These are phyloP conservation scores for Pholiota microspora DNA, from an alignment of 768 basidiomycete genomes.

Conservation along the genomic window DNA sequence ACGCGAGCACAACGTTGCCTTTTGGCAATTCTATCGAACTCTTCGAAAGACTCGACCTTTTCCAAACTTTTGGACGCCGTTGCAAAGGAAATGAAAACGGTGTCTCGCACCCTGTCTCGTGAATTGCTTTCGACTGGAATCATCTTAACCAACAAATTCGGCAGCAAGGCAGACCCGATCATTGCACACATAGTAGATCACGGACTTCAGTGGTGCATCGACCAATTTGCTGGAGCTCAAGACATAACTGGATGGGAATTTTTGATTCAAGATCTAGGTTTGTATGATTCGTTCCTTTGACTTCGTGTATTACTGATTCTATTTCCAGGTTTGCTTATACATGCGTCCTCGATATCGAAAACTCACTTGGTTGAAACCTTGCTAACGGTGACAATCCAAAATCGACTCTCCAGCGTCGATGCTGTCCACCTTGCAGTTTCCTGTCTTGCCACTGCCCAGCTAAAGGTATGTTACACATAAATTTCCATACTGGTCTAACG, in stretches of 20 bases:
- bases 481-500: background rate
- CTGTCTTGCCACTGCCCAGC: constrained; percentile 36
- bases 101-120: constrained; percentile 5
- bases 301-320: background rate
- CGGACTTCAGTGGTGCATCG: constrained; percentile 53
- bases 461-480: constrained; percentile 55
- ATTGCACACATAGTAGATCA: constrained; percentile 37
- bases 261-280: constrained; percentile 37
- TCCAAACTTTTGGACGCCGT: constrained; percentile 11
- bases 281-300: constrained; percentile 17
- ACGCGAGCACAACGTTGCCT: constrained; percentile 12
- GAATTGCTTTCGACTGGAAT: constrained; percentile 13
- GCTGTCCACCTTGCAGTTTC: constrained; percentile 43
- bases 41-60: background rate
- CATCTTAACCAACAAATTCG: constrained; percentile 6
- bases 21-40: constrained; percentile 8
- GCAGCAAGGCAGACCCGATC: constrained; percentile 20
- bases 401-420: constrained; percentile 43
- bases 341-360: constrained; percentile 36
- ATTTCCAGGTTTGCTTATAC: constrained; percentile 28
- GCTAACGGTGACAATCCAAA: constrained; percentile 59
- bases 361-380: constrained; percentile 70
- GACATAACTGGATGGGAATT: constrained; percentile 18
- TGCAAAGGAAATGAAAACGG: constrained; percentile 10
- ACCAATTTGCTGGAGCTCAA: constrained; percentile 36